Evolutionary conservation across 495 filamentous ascomycete species (phyloP).

Genomic region (Rhizodiscina lignyota): DNA sequence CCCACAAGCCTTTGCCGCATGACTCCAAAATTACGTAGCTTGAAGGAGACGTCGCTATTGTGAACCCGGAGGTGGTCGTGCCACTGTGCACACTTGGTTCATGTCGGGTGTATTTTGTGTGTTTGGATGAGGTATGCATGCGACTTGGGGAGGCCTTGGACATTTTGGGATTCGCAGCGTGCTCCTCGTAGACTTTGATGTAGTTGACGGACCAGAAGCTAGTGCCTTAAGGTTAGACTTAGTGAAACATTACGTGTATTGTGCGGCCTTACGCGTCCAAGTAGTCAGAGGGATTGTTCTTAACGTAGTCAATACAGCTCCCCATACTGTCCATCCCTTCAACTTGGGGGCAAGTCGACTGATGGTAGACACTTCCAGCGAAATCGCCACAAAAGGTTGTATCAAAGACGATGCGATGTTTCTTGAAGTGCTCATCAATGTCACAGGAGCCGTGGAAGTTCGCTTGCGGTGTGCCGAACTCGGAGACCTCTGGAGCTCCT

Average conservation of each 20-base stretch:
- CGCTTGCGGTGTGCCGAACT: conserved; percentile 53
- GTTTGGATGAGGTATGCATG: no score
- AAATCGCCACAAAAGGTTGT: conserved; percentile 81
- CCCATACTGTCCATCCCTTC: not conserved
- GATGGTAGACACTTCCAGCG: conserved; percentile 43
- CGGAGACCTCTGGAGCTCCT: conserved; percentile 39
- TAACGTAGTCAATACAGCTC: not conserved
- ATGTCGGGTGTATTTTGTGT: no score
- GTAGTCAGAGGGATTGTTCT: not conserved
- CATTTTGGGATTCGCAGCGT: not conserved
- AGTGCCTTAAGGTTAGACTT: not conserved
- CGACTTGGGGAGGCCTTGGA: no score
- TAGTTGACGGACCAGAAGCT: not conserved
- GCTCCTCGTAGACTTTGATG: not conserved
- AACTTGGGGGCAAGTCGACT: conserved; percentile 8
- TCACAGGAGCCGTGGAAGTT: conserved; percentile 46
- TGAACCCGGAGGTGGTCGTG: no score
- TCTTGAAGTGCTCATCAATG: conserved; percentile 44
- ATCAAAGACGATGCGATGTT: conserved; percentile 66
- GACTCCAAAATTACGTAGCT: no score
- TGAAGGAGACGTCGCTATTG: no score
- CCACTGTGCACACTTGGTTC: no score
- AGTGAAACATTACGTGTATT: no score
- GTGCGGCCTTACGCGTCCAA: not conserved
- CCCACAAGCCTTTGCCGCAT: no score